Evolutionary conservation across 345 rosid species (phyloP).

Genomic region (Eutrema heterophyllum): DNA sequence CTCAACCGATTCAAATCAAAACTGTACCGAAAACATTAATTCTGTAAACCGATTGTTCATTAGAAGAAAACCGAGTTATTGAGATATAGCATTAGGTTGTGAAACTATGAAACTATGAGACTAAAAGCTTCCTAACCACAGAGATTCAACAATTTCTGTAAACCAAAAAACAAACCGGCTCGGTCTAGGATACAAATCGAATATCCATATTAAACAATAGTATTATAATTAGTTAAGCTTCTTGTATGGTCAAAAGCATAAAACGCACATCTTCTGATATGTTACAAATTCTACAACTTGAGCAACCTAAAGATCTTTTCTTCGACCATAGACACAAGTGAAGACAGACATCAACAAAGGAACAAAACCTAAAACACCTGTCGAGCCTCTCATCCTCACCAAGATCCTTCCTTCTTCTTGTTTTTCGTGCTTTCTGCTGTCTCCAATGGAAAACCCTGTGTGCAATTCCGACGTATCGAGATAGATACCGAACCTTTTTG

Average conservation of each 20-base stretch:
- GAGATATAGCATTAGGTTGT: too few species aligned
- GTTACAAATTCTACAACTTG: neutral
- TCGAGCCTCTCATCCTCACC: conserved; percentile 13
- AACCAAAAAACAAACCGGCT: too few species aligned
- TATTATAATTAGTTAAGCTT: too few species aligned
- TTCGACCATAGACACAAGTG: conserved; percentile 2
- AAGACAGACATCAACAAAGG: conserved; percentile 8
- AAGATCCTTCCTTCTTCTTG: neutral
- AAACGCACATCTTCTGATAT: neutral
- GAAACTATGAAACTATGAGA: too few species aligned
- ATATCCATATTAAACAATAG: too few species aligned
- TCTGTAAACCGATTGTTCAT: too few species aligned
- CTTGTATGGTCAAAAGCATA: neutral
- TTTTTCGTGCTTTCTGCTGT: neutral
- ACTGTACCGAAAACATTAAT: neutral
- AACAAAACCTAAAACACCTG: conserved; percentile 7
- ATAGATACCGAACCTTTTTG: conserved; percentile 16
- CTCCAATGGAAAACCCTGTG: conserved; percentile 17
- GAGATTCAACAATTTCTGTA: too few species aligned
- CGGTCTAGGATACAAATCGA: too few species aligned
- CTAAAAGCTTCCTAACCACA: too few species aligned
- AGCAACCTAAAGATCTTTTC: neutral
- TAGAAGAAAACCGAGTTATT: too few species aligned
- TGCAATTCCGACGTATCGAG: conserved; percentile 16
- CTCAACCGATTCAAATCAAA: neutral